These are phyloP conservation scores for Gossypium ekmanianum DNA, from an alignment of 345 rosid species.

Conservation along the genomic window DNA sequence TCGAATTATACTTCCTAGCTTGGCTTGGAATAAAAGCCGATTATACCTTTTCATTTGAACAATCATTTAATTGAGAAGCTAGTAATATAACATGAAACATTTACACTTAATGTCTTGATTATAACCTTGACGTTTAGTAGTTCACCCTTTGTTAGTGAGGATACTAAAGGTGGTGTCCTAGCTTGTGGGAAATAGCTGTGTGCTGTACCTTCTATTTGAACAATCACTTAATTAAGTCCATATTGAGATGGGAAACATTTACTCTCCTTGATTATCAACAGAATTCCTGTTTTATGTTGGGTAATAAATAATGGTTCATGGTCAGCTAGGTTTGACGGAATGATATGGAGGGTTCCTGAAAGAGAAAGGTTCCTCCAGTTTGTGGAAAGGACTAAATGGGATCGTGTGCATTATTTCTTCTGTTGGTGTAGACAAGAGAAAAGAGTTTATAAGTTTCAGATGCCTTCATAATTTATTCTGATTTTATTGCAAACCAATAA, in stretches of 20 bases:
- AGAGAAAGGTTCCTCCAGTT: neutral
- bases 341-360: neutral
- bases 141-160: neutral
- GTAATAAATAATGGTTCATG: neutral
- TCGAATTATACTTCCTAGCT: slow-evolving; percentile 9
- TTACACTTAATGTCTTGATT: neutral
- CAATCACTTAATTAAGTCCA: neutral
- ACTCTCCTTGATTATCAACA: neutral
- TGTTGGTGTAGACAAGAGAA: neutral
- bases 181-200: neutral
- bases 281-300: slow-evolving; percentile 4
- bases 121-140: neutral
- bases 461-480: neutral
- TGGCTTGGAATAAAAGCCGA: slow-evolving; percentile 7
- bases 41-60: neutral
- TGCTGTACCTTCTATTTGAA: slow-evolving; percentile 6
- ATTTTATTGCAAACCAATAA: neutral
- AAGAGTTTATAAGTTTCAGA: neutral
- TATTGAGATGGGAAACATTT: neutral
- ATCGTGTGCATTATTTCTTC: neutral
- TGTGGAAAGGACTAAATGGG: neutral
- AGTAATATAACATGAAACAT: neutral
- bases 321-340: neutral
- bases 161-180: neutral
- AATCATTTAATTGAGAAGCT: neutral